Percentiles rank a stretch among this genome's conserved stretches.
phyloP scores from a whole-genome alignment of 768 basidiomycete species.

The Piloderma croceum region DNA sequence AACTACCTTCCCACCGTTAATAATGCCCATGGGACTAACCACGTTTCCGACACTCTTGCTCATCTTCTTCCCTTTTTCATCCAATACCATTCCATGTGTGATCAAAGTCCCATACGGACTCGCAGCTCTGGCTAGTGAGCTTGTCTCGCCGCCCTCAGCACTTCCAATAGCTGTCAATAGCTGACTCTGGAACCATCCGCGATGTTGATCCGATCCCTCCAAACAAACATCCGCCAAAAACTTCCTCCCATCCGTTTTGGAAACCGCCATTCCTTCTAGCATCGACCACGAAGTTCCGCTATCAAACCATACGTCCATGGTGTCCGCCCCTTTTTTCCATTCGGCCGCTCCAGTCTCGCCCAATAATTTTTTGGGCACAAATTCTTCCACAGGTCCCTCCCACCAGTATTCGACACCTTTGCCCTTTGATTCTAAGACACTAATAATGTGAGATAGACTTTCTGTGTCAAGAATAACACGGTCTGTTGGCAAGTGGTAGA shows the following conservation, averaged over 20 bases:
- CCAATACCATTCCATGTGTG: conserved; percentile 96
- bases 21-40: conserved; percentile 74
- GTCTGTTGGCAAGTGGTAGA: conserved; percentile 62
- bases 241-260: conserved; percentile 22
- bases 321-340: conserved; percentile 84
- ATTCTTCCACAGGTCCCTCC: conserved; percentile 78
- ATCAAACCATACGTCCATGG: conserved; percentile 99
- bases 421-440: conserved; percentile 62
- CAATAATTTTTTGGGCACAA: conserved; percentile 59
- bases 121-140: conserved; percentile 19
- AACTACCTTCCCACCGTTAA: conserved; percentile 71
- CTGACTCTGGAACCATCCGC: conserved; percentile 98
- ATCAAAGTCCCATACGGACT: conserved; percentile 75
- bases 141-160: conserved; percentile 25
- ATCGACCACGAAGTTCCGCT: conserved; percentile 93
- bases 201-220: conserved; percentile 95
- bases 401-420: conserved; percentile 91
- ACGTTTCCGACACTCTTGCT: conserved; percentile 96
- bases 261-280: conserved; percentile 41
- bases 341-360: conserved; percentile 34
- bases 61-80: conserved; percentile 88
- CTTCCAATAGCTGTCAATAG: conserved; percentile 75
- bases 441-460: conserved; percentile 70
- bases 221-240: conserved; percentile 80
- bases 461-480: conserved; percentile 57